Conservation (phyloP, 106 monocot genomes). For the Acorus gramineus region DNA sequence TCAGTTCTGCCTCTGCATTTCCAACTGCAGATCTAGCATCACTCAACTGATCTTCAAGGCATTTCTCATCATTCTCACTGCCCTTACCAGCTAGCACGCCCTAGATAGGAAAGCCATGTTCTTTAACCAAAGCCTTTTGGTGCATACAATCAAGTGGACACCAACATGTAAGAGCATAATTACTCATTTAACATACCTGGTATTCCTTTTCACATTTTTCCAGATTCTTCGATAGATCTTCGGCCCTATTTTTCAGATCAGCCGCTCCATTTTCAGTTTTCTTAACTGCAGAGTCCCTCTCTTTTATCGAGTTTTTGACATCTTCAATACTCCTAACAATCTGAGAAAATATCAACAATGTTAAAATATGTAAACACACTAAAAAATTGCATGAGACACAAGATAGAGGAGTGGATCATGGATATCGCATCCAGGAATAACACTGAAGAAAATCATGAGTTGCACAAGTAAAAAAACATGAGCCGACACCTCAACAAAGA, state of each 20-base stretch:
- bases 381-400: neutral
- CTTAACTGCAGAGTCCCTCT: conserved; percentile 55
- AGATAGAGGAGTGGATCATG: neutral
- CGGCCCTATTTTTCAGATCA: conserved; percentile 62
- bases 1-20: conserved; percentile 56
- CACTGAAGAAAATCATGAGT: conserved; percentile 1
- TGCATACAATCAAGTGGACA: too few species aligned
- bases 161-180: too few species aligned
- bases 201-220: conserved; percentile 71
- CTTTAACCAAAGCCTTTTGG: neutral
- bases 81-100: conserved; percentile 89
- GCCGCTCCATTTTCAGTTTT: conserved; percentile 65
- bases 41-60: conserved; percentile 93
- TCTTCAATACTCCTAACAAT: conserved; percentile 66
- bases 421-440: neutral
- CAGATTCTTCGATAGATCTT: conserved; percentile 55
- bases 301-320: conserved; percentile 55
- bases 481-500: too few species aligned
- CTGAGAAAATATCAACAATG: conserved; percentile 19
- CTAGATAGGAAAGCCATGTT: conserved; percentile 21
- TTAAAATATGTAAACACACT: neutral
- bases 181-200: conserved; percentile 36
- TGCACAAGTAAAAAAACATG: neutral
- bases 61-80: conserved; percentile 78
- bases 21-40: conserved; percentile 92